Evolutionary conservation across 2,329 filamentous ascomycete genomes (phyloP).

Genomic region (Monosporascus sp.): DNA sequence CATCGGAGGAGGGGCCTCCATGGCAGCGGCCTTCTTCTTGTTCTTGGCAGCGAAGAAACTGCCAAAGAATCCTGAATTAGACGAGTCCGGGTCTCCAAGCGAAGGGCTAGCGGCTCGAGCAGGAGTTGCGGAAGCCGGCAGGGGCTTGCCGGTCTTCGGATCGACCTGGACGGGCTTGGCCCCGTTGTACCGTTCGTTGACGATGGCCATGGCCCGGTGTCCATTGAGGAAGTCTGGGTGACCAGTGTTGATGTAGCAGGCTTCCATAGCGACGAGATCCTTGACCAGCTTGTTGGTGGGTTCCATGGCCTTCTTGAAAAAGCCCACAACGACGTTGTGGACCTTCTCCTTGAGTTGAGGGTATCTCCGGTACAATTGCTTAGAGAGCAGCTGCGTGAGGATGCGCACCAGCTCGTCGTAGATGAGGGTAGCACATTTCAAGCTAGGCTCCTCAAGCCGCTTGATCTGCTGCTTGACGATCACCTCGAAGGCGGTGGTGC

Average conservation of each 20-base stretch:
- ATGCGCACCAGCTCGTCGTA: conserved; percentile 98
- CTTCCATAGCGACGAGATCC: conserved; percentile 91
- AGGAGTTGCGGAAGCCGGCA: conserved; percentile 61
- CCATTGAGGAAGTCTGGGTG: conserved; percentile 98
- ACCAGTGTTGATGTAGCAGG: conserved; percentile 96
- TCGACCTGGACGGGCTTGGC: conserved; percentile 89
- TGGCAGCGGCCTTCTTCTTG: conserved; percentile 99
- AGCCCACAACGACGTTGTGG: conserved; percentile 82
- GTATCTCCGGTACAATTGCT: conserved; percentile 87
- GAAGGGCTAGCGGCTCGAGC: conserved; percentile 73
- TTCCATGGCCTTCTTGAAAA: conserved; percentile 98
- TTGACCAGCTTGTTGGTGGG: conserved; percentile 95
- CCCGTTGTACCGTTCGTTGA: conserved; percentile 84
- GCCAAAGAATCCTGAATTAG: conserved; percentile 84
- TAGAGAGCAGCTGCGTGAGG: conserved; percentile 80
- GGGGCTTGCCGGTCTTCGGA: conserved; percentile 95
- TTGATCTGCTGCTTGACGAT: conserved; percentile 99
- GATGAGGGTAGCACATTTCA: conserved; percentile 95
- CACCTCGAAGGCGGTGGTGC: conserved; percentile 95
- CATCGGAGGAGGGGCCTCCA: conserved; percentile 89
- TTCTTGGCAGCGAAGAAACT: conserved; percentile 99
- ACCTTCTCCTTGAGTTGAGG: conserved; percentile 96
- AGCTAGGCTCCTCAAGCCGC: conserved; percentile 87
- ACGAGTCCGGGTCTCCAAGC: conserved; percentile 40
- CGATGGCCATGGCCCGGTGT: conserved; percentile 94